Evolutionary conservation across 768 basidiomycete species (phyloP).

Genomic region (Pholiota conissans): DNA sequence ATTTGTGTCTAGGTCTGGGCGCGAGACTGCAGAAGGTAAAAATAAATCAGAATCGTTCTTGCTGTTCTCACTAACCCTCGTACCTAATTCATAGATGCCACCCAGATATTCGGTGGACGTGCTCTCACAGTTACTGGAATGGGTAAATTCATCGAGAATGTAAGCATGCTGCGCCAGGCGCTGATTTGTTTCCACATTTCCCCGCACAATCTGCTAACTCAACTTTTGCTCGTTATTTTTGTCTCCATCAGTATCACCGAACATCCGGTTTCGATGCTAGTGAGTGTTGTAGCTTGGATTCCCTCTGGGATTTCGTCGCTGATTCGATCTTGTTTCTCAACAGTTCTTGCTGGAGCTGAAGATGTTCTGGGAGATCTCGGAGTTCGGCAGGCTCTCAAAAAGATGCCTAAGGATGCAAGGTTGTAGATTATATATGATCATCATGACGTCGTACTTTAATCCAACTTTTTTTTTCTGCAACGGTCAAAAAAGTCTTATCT

Average conservation of each 20-base stretch:
- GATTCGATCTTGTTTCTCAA: constrained; percentile 2
- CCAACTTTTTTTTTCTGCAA: no score
- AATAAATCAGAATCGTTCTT: constrained; percentile 26
- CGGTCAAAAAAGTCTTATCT: not conserved
- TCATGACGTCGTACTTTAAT: not conserved
- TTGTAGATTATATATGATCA: constrained; percentile 13
- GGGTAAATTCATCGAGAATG: constrained; percentile 84
- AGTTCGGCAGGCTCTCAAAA: constrained; percentile 32
- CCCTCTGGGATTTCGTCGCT: constrained; percentile 3
- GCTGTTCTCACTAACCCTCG: not conserved
- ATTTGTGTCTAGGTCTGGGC: constrained; percentile 64
- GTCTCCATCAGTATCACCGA: constrained; percentile 62
- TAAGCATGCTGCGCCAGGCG: constrained; percentile 31
- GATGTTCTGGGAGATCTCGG: constrained; percentile 32
- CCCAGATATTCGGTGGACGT: constrained; percentile 88
- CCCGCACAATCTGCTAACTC: not conserved
- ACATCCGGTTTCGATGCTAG: constrained; percentile 83
- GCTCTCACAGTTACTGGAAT: constrained; percentile 85
- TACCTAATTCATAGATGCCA: constrained; percentile 54
- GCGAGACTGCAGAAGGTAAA: constrained; percentile 69
- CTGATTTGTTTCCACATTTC: constrained; percentile 5
- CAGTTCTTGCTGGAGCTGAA: constrained; percentile 65
- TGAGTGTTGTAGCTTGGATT: constrained; percentile 29
- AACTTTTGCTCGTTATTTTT: not conserved
- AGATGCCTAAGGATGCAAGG: constrained; percentile 32